A percentile compares a stretch with the other conserved stretches of the same genome.
These are phyloP conservation scores for Hanseniaspora hatyaiensis DNA, from an alignment of 805 yeast genomes.

Conservation along the genomic window DNA sequence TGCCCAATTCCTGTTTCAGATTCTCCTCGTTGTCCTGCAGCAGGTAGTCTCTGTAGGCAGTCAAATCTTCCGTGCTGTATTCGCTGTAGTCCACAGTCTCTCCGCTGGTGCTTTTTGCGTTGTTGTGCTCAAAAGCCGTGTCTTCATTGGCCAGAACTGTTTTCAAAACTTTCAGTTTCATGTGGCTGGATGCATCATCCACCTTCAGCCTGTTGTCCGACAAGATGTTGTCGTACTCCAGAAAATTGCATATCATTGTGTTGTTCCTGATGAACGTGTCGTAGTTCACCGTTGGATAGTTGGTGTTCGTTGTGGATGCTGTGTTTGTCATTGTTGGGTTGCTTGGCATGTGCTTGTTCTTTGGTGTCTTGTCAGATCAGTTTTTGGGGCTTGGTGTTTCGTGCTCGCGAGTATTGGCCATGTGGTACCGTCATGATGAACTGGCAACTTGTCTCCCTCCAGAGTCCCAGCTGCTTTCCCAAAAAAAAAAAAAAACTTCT, in stretches of 20 bases:
- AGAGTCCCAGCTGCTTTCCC: too few species aligned
- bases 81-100: neutral
- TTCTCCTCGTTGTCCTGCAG: neutral
- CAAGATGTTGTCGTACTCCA: slow-evolving; percentile 8
- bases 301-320: neutral
- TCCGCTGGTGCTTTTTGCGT: neutral
- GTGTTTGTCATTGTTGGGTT: neutral
- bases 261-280: slow-evolving; percentile 13
- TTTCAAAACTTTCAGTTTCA: neutral
- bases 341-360: neutral
- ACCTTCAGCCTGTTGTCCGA: neutral
- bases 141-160: slow-evolving; percentile 12
- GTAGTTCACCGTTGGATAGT: slow-evolving; percentile 7
- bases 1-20: neutral
- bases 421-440: too few species aligned
- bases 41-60: neutral
- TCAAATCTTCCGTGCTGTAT: neutral
- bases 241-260: slow-evolving; percentile 5
- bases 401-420: too few species aligned
- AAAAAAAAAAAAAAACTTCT: too few species aligned
- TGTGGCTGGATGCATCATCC: slow-evolving; percentile 2
- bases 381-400: too few species aligned
- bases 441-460: too few species aligned
- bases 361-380: neutral
- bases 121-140: neutral